Percentiles rank a stretch among this genome's conserved stretches.
Conservation (phyloP, 345 rosid genomes). For the Eucalyptus albens region DNA sequence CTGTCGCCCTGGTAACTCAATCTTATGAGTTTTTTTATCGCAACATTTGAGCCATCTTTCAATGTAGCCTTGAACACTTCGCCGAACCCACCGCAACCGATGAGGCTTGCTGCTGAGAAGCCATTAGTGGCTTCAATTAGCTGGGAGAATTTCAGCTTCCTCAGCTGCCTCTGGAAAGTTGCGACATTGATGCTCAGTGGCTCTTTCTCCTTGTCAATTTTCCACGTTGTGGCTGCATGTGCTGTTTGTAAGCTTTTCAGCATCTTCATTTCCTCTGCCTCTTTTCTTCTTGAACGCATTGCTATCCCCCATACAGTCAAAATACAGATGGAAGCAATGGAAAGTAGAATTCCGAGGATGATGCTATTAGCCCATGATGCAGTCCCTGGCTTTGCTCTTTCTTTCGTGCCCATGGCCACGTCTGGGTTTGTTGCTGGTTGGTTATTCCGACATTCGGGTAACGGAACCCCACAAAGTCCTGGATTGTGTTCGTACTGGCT, state of each 20-base stretch:
- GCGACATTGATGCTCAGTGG: slow-evolving; percentile 93
- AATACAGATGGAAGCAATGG: slow-evolving; percentile 69
- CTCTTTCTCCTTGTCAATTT: slow-evolving; percentile 94
- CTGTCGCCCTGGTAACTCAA: neutral
- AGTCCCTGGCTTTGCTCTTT: slow-evolving; percentile 12
- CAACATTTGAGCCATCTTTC: neutral
- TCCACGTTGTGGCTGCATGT: slow-evolving; percentile 90
- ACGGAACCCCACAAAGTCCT: slow-evolving; percentile 92
- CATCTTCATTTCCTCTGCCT: slow-evolving; percentile 77
- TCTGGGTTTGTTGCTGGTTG: slow-evolving; percentile 17
- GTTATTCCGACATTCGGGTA: slow-evolving; percentile 63
- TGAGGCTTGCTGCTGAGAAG: neutral
- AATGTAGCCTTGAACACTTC: neutral
- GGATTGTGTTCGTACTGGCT: slow-evolving; percentile 72
- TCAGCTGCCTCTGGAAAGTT: slow-evolving; percentile 73
- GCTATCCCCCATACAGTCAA: slow-evolving; percentile 82
- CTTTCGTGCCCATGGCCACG: slow-evolving; percentile 1
- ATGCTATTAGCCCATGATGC: slow-evolving; percentile 78
- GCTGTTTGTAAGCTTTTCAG: slow-evolving; percentile 74
- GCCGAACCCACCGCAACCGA: neutral
- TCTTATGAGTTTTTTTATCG: neutral
- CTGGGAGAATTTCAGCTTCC: slow-evolving; percentile 88
- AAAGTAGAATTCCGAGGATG: slow-evolving; percentile 74
- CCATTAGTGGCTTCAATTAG: slow-evolving; percentile 22
- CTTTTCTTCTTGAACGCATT: slow-evolving; percentile 68